Conservation (phyloP, 768 basidiomycete species). For the Leccinum broughii region DNA sequence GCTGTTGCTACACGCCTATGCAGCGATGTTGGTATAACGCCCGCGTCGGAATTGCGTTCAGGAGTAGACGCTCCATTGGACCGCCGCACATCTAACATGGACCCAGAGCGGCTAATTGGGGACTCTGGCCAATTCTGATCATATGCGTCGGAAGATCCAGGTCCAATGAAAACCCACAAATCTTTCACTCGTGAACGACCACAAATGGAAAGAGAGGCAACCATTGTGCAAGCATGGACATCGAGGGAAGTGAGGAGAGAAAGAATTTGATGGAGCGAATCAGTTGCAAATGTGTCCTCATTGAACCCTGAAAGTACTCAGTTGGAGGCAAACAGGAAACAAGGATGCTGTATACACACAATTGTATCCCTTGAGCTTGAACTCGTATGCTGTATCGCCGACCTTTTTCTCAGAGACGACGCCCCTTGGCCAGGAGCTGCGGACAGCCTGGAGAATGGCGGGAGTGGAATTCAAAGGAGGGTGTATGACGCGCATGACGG, state of each 20-base stretch:
- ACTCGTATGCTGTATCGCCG: slow-evolving; percentile 70
- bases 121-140: slow-evolving; percentile 37
- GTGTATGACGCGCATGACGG: slow-evolving; percentile 67
- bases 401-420: slow-evolving; percentile 78
- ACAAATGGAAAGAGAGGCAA: slow-evolving; percentile 71
- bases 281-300: slow-evolving; percentile 72
- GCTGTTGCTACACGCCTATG: slow-evolving; percentile 34
- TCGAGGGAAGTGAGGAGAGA: slow-evolving; percentile 67
- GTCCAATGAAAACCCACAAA: slow-evolving; percentile 74
- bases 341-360: slow-evolving; percentile 45
- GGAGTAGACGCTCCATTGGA: slow-evolving; percentile 36
- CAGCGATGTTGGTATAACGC: slow-evolving; percentile 28
- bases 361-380: slow-evolving; percentile 80
- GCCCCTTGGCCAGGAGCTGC: slow-evolving; percentile 77
- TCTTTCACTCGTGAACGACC: slow-evolving; percentile 73
- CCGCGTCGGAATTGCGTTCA: slow-evolving; percentile 28
- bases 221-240: slow-evolving; percentile 62
- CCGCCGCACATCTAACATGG: slow-evolving; percentile 37
- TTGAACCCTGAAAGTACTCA: slow-evolving; percentile 60
- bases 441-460: slow-evolving; percentile 77
- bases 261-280: slow-evolving; percentile 72
- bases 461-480: slow-evolving; percentile 79
- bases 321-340: slow-evolving; percentile 19
- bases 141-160: slow-evolving; percentile 35
- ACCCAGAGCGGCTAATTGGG: slow-evolving; percentile 36